Evolutionary conservation across 2,329 filamentous ascomycete species (phyloP).

Genomic region (Phaeosphaeria sp.): DNA sequence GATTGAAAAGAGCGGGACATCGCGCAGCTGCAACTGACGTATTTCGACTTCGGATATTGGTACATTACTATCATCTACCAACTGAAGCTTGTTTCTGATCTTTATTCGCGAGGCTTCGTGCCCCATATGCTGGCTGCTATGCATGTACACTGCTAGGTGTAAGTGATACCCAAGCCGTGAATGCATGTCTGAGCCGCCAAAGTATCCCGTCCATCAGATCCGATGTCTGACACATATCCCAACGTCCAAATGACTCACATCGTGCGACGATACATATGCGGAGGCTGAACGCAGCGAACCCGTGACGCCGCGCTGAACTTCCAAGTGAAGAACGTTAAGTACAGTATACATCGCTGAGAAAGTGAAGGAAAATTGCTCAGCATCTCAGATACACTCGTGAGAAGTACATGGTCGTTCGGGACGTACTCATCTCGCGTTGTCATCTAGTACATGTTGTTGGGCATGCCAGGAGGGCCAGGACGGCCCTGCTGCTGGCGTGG

Average conservation of each 20-base stretch:
- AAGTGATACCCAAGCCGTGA: neutral
- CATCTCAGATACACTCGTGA: neutral
- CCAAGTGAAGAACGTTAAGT: neutral
- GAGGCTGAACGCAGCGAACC: neutral
- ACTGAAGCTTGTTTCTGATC: constrained; percentile 3
- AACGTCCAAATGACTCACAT: neutral
- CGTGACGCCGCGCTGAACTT: constrained; percentile 5
- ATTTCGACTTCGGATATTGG: neutral
- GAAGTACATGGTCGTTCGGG: neutral
- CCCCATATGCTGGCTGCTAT: neutral
- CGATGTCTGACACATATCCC: constrained; percentile 2
- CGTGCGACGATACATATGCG: neutral
- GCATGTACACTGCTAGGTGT: neutral
- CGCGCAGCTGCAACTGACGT: neutral
- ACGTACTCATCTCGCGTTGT: neutral
- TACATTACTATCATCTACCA: constrained; percentile 2
- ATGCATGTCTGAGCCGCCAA: neutral
- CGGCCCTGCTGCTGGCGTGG: constrained; percentile 36
- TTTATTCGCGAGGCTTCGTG: neutral
- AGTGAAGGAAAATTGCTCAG: neutral
- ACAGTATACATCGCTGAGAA: constrained; percentile 3
- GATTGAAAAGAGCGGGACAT: too few species aligned
- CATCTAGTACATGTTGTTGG: constrained; percentile 42
- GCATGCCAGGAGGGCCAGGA: constrained; percentile 39
- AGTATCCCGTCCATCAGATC: neutral